These are phyloP conservation scores for Pleurostoma richardsiae DNA, from an alignment of 2,329 filamentous ascomycete species.

Conservation along the genomic window DNA sequence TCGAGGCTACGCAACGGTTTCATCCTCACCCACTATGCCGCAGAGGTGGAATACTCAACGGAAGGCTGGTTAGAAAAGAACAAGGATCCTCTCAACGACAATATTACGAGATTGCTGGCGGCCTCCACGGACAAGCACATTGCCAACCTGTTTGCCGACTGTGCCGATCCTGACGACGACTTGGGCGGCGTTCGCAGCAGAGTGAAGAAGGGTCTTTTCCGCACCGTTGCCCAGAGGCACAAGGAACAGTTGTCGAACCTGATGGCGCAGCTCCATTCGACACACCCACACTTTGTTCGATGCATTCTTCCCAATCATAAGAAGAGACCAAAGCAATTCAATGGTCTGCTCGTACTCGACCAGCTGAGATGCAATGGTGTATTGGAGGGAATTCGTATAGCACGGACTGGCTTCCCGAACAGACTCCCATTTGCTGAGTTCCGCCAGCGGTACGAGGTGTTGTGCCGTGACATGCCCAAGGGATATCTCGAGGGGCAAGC, in stretches of 20 bases:
- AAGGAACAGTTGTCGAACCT: slow-evolving; percentile 97
- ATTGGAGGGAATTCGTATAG: slow-evolving; percentile 96
- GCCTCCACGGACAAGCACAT: slow-evolving; percentile 79
- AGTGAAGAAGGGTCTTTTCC: slow-evolving; percentile 95
- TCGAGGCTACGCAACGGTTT: slow-evolving; percentile 89
- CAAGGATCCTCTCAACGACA: slow-evolving; percentile 97
- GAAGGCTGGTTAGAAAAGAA: slow-evolving; percentile 97
- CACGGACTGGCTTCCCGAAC: slow-evolving; percentile 94
- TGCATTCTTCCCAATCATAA: slow-evolving; percentile 98
- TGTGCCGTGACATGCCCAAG: slow-evolving; percentile 83
- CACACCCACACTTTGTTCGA: slow-evolving; percentile 95
- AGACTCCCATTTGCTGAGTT: slow-evolving; percentile 89
- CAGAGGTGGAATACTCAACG: slow-evolving; percentile 95
- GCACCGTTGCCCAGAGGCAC: slow-evolving; percentile 92
- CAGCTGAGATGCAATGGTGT: slow-evolving; percentile 99
- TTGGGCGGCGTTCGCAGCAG: slow-evolving; percentile 63
- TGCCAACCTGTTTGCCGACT: slow-evolving; percentile 81
- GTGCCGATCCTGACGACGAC: slow-evolving; percentile 75
- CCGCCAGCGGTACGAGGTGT: slow-evolving; percentile 89
- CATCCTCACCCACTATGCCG: slow-evolving; percentile 93
- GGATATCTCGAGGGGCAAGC: slow-evolving; percentile 88
- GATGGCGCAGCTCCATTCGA: slow-evolving; percentile 91
- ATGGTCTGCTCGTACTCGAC: slow-evolving; percentile 86
- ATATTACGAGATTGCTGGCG: slow-evolving; percentile 83
- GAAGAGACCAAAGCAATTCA: slow-evolving; percentile 90